Base-by-base conservation (phyloP, 2,329 filamentous ascomycete genomes). In the Aplosporella prunicola region DNA sequence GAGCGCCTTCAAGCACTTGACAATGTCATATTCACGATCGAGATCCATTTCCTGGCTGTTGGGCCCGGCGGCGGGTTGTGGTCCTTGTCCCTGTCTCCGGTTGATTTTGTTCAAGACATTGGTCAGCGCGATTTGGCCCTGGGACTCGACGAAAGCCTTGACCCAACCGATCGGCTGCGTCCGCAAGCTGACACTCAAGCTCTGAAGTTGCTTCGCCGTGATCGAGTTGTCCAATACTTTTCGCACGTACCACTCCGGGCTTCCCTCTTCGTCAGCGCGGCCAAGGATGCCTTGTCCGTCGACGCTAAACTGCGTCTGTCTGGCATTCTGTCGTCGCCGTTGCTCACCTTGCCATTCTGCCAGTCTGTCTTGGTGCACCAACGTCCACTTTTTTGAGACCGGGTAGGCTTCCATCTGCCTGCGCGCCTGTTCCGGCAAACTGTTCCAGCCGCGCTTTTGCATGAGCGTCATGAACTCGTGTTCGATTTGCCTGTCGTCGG, bases 161-260 rank as follows among this genome's bases (percentile, higher is more conserved):
- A 98, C 91, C 91, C 91, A 98, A 51, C 68, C 88, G 51, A 98
- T 96, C 41, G 93, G 91, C 59, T 98, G 91, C 25, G 91, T 96
- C 53, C 91, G 73, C 51, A 98, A 63, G 59, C 89, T 95, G 64
- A 98, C 93, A 55, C 91, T 86, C 55, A 98, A 66, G 66, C 86
- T 94, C 45, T 85, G 85, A 45, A 98, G 71, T 44, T 93, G 84
- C 67, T 96, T 95, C 47, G 81, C 75, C 37, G 88, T 86, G 47
- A 96, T 85, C 44, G 78, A 84, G 61, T 95, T 93, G 59, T 96
- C 89, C 83, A 96, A 86, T 43, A 96, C 84, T 58, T 85, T 89
- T 56, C 86, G 82, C 36, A 98, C 89, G 59, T 94, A 98, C 89
- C 89, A 98, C 63, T 96, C 89, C 3, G 91, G 91, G 33, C 85